These are phyloP conservation scores for Pelargonium cotyledonis DNA, from an alignment of 441 rosid genomes.

Conservation along the genomic window DNA sequence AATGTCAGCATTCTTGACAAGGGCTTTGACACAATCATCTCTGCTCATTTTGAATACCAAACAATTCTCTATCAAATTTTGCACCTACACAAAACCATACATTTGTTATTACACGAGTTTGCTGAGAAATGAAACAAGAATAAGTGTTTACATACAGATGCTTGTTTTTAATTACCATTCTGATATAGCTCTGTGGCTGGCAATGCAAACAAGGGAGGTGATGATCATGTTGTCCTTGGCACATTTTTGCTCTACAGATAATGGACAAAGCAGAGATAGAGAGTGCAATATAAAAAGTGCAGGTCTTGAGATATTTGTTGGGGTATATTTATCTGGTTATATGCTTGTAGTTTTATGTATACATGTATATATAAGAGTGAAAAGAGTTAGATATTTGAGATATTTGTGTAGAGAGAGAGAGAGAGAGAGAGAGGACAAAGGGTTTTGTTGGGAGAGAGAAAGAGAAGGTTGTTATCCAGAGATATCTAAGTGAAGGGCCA, in stretches of 20 bases:
- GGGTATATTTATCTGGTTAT: too few relatives aligned
- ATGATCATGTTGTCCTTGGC: conserved; percentile 8
- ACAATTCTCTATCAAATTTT: conserved; percentile 52
- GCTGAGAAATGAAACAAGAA: background rate
- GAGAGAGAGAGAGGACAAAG: too few relatives aligned
- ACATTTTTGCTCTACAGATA: background rate
- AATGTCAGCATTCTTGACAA: conserved; percentile 35
- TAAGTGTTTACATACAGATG: too few relatives aligned
- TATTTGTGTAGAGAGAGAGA: background rate
- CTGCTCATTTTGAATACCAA: conserved; percentile 38
- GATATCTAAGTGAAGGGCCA: conserved; percentile 46
- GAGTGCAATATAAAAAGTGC: background rate
- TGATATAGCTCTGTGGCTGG: conserved; percentile 39
- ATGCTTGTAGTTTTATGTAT: too few relatives aligned
- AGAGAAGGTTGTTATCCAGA: conserved; percentile 23
- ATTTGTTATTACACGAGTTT: too few relatives aligned
- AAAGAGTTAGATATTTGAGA: background rate
- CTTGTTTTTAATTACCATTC: conserved; percentile 49
- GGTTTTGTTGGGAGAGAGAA: too few relatives aligned
- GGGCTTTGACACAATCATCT: conserved; percentile 40
- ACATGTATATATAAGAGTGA: background rate
- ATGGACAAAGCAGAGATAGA: background rate
- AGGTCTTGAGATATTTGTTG: background rate
- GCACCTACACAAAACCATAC: conserved; percentile 30
- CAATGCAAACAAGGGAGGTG: conserved; percentile 39